Evolutionary conservation across 345 rosid species (phyloP), one percentile per base, ranked within the genome.

Genomic region (Xanthoceras sorbifolium): DNA sequence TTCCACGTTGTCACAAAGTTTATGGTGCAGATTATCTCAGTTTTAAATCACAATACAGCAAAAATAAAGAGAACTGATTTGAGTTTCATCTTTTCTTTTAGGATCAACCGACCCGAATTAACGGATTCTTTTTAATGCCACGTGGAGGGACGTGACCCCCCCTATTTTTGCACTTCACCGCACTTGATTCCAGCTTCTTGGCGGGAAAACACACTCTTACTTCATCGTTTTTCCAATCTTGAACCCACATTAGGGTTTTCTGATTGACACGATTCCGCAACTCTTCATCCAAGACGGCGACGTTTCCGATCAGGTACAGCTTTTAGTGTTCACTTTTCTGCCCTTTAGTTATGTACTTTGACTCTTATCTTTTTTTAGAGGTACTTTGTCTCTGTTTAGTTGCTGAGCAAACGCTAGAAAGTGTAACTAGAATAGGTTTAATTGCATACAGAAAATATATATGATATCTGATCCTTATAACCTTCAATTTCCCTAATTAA

Each of bases 121-220:
- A 36, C 40, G 8, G 1, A 3, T 36, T 36, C 40, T 36, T 36
- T n/a, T n/a, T n/a, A 48, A 48, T 48, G 52, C 52, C 20, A 15
- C 52, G 20, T 48, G 1, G 3, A 48, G 52, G 52, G 20, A 14
- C 20, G 52, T 48, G 52, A 3, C 9, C 15, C 64, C 11, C 0
- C 2, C n/a, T 3, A 8, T 32, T 15, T 12, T n/a, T 60, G 59
- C 28, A 72, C 65, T 14, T 60, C 6, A n/a, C 68, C 40, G 1
- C 78, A 63, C 29, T 12, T 11, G 67, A 73, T 74, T 38, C 0
- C 54, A 62, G 38, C 57, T 44, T 50, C 12, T 69, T 77, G 84
- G 84, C 84, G 70, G 84, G 81, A 82, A 81, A 64, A 31, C 1
- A 52, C 22, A 63, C 50, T 64, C 68, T 9, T 55, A 38, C 22